Evolutionary conservation across 2,329 filamentous ascomycete genomes (phyloP).

Genomic region (Phialophora macrospora): DNA sequence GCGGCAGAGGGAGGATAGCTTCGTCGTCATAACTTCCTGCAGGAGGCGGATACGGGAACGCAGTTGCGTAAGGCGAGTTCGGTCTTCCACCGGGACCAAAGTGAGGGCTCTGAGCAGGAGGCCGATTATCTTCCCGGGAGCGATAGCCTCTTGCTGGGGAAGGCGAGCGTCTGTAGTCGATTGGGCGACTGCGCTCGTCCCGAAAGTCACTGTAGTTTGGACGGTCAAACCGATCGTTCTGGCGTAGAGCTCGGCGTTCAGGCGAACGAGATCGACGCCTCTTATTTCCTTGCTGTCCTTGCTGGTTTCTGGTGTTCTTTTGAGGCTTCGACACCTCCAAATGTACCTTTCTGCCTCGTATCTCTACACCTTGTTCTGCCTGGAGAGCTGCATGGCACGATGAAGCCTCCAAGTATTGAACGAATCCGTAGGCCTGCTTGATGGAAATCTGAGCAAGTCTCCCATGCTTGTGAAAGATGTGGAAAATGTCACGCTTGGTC

Average conservation of each 20-base stretch:
- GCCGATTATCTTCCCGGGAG: conserved; percentile 67
- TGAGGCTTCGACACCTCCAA: conserved; percentile 89
- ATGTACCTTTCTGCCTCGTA: conserved; percentile 94
- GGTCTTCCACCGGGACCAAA: conserved; percentile 59
- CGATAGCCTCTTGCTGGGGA: conserved; percentile 63
- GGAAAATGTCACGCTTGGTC: conserved; percentile 90
- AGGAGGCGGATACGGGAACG: conserved; percentile 73
- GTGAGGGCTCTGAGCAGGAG: conserved; percentile 48
- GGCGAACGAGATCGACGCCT: conserved; percentile 53
- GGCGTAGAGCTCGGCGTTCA: conserved; percentile 35
- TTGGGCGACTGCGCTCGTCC: conserved; percentile 59
- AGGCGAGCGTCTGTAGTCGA: conserved; percentile 67
- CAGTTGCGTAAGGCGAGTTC: conserved; percentile 67
- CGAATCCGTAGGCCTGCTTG: conserved; percentile 95
- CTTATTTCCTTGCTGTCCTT: conserved; percentile 54
- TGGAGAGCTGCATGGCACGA: conserved; percentile 78
- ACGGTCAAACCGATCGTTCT: conserved; percentile 42
- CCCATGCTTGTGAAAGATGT: conserved; percentile 84
- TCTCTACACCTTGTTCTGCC: conserved; percentile 76
- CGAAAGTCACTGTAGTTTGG: conserved; percentile 55
- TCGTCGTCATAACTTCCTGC: conserved; percentile 60
- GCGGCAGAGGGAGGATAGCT: conserved; percentile 71
- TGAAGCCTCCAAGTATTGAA: conserved; percentile 80
- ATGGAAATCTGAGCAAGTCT: conserved; percentile 92
- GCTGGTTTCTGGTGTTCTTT: conserved; percentile 70